Evolutionary conservation across 2,329 filamentous ascomycete genomes (phyloP).

Genomic region (Penicillium frequentans): DNA sequence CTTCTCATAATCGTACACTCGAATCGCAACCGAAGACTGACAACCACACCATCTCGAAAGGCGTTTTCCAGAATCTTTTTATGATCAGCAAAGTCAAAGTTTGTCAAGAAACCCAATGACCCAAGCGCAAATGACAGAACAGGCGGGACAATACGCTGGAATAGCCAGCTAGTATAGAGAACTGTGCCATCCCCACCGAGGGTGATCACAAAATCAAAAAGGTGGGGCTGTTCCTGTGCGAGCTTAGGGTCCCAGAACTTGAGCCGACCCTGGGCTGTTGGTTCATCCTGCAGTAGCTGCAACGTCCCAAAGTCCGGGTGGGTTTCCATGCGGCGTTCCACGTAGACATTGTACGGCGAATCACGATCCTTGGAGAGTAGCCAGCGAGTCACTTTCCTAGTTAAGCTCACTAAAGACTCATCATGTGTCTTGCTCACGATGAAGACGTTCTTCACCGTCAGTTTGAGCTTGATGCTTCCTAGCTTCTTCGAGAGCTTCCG

Average conservation of each 20-base stretch:
- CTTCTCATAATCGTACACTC: conserved; percentile 89
- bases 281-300: conserved; percentile 66
- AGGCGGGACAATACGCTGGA: conserved; percentile 91
- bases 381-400: conserved; percentile 77
- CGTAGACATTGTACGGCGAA: conserved; percentile 71
- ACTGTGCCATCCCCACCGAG: conserved; percentile 96
- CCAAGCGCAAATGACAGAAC: conserved; percentile 89
- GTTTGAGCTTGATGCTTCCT: conserved; percentile 76
- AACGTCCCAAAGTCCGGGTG: conserved; percentile 72
- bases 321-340: conserved; percentile 72
- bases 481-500: conserved; percentile 84
- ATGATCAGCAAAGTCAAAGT: conserved; percentile 86
- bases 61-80: conserved; percentile 67
- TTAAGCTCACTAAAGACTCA: conserved; percentile 72
- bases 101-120: conserved; percentile 91
- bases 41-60: conserved; percentile 80
- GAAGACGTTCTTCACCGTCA: conserved; percentile 81
- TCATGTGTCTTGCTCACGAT: conserved; percentile 92
- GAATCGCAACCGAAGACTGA: conserved; percentile 83
- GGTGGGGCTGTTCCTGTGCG: conserved; percentile 74
- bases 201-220: conserved; percentile 91
- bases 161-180: conserved; percentile 93
- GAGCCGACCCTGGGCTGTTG: conserved; percentile 58
- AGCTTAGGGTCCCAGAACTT: conserved; percentile 82
- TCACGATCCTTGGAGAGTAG: conserved; percentile 70